Evolutionary conservation across 352 stramenopile genomes (phyloP), one percentile per base, ranked within the genome.

Genomic region (Phytophthora kernoviae): DNA sequence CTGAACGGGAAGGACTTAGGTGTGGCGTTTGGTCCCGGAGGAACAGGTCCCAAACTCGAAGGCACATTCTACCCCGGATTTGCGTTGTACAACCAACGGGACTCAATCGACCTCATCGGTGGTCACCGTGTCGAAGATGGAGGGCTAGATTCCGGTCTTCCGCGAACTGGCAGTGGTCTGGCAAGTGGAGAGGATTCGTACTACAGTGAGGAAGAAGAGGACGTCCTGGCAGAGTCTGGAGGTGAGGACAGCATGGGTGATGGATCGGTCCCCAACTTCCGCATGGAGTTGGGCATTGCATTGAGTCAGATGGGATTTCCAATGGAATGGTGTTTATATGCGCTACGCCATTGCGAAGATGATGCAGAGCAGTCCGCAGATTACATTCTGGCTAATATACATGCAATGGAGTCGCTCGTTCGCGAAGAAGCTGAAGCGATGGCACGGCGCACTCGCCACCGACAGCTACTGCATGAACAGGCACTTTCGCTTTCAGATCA

Each of bases 1-100:
- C 68, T 97, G 1, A 96, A 97, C 34, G 90, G 90, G 1, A 94
- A 96, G 58, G 90, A 97, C 44, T 68, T 96, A 0, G 90, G 90
- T 14, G 81, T 96, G 0, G 90, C 90, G 0, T 97, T 96, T 68
- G 89, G 87, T n/a, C 84, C 87, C 21, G 85, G 87, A 21, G 87
- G 87, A 8, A 91, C 85, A 15, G 87, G 87, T 0, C 86, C 87
- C 0, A 93, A 96, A 54, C 82, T 94, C 1, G 88, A 96, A 65
- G 88, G 87, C 6, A 91, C 79, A 1, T 94, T 95, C 50, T 96
- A 91, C 50, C 88, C 88, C 12, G 87, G 78, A 0, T 94, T 95
- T 60, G 85, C 88, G 5, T 63, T 96, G 20, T 96, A 96, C 69
- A 96, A 94, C 58, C 88, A 96, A 48, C 81, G 86, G 9, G 87